Evolutionary conservation across 106 monocot genomes (phyloP).

Genomic region (Allium cepa): DNA sequence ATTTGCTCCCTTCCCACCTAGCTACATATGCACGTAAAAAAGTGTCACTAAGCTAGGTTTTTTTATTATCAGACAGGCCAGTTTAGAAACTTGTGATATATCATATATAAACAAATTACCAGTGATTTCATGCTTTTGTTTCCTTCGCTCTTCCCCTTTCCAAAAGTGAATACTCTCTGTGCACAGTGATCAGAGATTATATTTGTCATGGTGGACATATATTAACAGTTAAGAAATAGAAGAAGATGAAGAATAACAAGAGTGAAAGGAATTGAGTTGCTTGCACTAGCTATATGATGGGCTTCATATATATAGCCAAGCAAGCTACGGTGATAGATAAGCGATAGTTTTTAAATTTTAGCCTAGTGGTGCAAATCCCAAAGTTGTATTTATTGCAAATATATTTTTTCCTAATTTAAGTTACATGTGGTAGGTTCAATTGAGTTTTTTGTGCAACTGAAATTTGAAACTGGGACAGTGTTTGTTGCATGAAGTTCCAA

Average conservation of each 20-base stretch:
- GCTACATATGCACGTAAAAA: slow-evolving; percentile 19
- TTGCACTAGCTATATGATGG: background rate
- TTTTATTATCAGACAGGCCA: no score
- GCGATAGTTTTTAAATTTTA: no score
- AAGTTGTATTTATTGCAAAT: background rate
- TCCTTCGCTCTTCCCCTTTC: slow-evolving; percentile 85
- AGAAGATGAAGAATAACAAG: background rate
- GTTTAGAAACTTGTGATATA: background rate
- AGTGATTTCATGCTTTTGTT: slow-evolving; percentile 80
- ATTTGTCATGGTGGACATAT: background rate
- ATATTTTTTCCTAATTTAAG: background rate
- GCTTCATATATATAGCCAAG: background rate
- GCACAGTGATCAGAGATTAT: slow-evolving; percentile 3
- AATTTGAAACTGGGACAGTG: background rate
- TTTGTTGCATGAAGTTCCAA: slow-evolving; percentile 6
- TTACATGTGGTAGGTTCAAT: no score
- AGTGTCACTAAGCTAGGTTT: background rate
- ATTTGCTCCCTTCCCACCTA: slow-evolving; percentile 96
- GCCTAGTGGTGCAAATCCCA: background rate
- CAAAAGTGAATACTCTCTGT: slow-evolving; percentile 86
- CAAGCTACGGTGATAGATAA: background rate
- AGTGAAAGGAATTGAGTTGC: background rate
- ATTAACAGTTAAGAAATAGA: background rate
- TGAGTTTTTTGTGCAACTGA: background rate
- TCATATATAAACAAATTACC: slow-evolving; percentile 24